Evolutionary conservation across 148 eudicot genomes (phyloP).

Genomic region (Camellia lanceoleosa): DNA sequence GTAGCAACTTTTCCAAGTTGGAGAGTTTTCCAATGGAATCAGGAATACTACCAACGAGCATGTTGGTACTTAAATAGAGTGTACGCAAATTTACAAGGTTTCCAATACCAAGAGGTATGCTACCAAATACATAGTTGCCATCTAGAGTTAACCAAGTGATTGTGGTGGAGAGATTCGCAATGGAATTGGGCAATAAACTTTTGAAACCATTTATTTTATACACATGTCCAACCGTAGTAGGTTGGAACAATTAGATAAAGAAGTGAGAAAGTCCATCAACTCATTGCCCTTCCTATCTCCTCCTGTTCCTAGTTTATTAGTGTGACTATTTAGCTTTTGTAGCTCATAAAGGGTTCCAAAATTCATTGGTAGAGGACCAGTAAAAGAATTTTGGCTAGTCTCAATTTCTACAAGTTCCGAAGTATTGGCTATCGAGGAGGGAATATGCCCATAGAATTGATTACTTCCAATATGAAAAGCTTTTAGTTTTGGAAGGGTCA

Average conservation of each 20-base stretch:
- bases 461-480: not conserved
- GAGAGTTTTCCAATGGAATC: no score
- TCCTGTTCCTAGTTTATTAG: not conserved
- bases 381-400: not conserved
- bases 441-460: conserved; percentile 9
- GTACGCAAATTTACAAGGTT: not conserved
- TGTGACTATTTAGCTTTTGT: not conserved
- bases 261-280: conserved; percentile 2
- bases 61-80: not conserved
- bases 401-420: not conserved
- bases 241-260: conserved; percentile 14
- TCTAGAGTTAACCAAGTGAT: not conserved
- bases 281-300: conserved; percentile 2
- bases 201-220: not conserved
- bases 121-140: conserved; percentile 1
- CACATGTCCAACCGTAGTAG: not conserved
- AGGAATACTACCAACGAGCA: conserved; percentile 13
- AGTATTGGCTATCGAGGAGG: conserved; percentile 6
- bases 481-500: not conserved
- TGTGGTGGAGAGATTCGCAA: conserved; percentile 17
- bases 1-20: conserved; percentile 1
- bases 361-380: not conserved
- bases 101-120: conserved; percentile 14
- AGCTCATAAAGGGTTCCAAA: not conserved
- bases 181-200: conserved; percentile 4